Conservation (phyloP, 441 rosid genomes). For the Macaranga tanarius region DNA sequence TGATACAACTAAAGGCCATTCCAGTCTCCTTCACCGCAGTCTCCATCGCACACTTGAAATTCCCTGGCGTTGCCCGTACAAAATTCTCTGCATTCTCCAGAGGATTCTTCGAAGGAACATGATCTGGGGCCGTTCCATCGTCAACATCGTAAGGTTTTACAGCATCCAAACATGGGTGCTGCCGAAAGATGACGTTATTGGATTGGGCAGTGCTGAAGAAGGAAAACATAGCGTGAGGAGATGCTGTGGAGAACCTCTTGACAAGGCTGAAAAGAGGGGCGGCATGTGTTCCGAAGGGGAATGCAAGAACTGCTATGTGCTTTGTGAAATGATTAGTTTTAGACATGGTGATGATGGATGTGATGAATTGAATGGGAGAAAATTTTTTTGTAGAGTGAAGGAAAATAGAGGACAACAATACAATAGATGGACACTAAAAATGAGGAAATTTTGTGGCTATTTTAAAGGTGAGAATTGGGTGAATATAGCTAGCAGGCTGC, state of each 20-base stretch:
- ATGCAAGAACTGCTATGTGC: constrained; percentile 45
- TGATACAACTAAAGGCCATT: constrained; percentile 30
- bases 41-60: constrained; percentile 29
- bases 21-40: constrained; percentile 30
- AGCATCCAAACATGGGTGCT: neutral
- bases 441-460: no score
- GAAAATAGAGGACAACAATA: no score
- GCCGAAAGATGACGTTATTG: constrained; percentile 23
- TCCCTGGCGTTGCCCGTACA: constrained; percentile 35
- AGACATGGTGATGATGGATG: neutral
- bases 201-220: constrained; percentile 47
- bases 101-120: constrained; percentile 22
- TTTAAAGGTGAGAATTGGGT: no score
- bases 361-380: no score
- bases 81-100: constrained; percentile 37
- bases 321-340: neutral
- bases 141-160: constrained; percentile 27
- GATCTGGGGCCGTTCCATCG: constrained; percentile 39
- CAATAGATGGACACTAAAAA: no score
- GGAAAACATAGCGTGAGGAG: constrained; percentile 32
- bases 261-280: constrained; percentile 36
- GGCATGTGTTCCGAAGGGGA: constrained; percentile 47
- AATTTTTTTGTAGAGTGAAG: no score
- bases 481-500: no score
- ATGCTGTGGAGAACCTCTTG: constrained; percentile 26